Base-by-base conservation (phyloP, 202 grass and related monocot genomes). In the Carex arenaria region DNA sequence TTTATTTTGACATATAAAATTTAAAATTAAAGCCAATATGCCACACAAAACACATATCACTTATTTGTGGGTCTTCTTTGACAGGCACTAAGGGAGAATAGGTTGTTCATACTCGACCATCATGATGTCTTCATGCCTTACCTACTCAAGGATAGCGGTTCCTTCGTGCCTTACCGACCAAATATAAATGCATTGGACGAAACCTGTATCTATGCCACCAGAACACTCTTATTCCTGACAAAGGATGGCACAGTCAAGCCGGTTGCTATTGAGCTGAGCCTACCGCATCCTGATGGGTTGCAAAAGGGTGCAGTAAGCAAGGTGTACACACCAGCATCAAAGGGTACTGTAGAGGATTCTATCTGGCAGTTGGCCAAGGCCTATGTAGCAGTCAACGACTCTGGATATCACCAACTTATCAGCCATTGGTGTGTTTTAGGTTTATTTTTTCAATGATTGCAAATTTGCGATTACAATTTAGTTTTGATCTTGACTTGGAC, bases 341-440 rank as follows among this genome's bases (percentile, higher is more conserved):
- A 69, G 10, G 90, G 84, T 7, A 40, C 38, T 10, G 88, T 94
- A 43, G 10, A 79, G 0, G 28, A 47, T 3, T 87, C 82, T 9
- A 83, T 94, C 7, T 94, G 93, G 90, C 88, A 92, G 73, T 85
- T 94, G 40, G 90, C 93, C 43, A 94, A 94, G 88, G 93, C 93
- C 20, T 94, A 92, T 38, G 93, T 84, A 12, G 80, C 72, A 14
- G 93, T 94, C 34, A 88, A 94, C 0, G 93, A 94, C 82, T 92
- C 96, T 31, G 96, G 93, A 9, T 93, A 84, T 88, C 96, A 98
- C 84, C 96, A 98, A 85, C 88, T 98, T 73, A 78, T 98, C 78
- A 93, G 96, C 89, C 96, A 98, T 80, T 98, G 96, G 95, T 98
- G 88, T 8, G 18, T 76, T 26, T 67, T 30, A 76, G 1, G 19